Evolutionary conservation across 345 rosid species (phyloP).

Genomic region (Hibiscus mutabilis): DNA sequence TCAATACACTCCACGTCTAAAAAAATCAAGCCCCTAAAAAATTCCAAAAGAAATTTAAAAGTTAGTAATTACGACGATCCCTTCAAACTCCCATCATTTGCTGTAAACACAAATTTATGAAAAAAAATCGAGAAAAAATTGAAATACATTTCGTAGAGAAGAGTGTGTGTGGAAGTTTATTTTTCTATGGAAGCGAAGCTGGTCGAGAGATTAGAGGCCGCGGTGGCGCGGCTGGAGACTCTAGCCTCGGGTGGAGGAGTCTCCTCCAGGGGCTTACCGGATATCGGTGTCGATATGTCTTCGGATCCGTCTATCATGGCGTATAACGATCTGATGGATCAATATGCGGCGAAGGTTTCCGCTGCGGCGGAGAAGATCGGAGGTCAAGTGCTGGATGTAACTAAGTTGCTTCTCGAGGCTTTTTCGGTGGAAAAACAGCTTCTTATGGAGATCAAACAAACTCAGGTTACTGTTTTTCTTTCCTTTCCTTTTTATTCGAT

Average conservation of each 20-base stretch:
- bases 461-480: slow-evolving; percentile 35
- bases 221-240: slow-evolving; percentile 68
- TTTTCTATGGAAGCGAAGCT: slow-evolving; percentile 69
- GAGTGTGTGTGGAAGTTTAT: slow-evolving; percentile 1
- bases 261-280: slow-evolving; percentile 21
- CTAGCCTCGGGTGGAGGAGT: slow-evolving; percentile 27
- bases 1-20: not conserved
- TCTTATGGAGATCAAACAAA: slow-evolving; percentile 57
- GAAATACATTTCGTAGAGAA: not conserved
- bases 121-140: not conserved
- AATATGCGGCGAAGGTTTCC: slow-evolving; percentile 50
- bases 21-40: not conserved
- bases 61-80: not conserved
- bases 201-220: slow-evolving; percentile 68
- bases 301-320: slow-evolving; percentile 76
- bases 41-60: not conserved
- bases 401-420: slow-evolving; percentile 63
- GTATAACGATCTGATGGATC: slow-evolving; percentile 54
- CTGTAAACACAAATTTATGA: not conserved
- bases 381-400: slow-evolving; percentile 69
- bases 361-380: slow-evolving; percentile 86
- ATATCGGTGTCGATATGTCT: slow-evolving; percentile 14
- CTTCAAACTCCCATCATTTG: slow-evolving; percentile 11
- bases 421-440: slow-evolving; percentile 59
- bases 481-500: not conserved